Percentiles rank a stretch among this genome's conserved stretches.
Conservation (phyloP, 2,329 filamentous ascomycete genomes). For the Talaromyces sp. region DNA sequence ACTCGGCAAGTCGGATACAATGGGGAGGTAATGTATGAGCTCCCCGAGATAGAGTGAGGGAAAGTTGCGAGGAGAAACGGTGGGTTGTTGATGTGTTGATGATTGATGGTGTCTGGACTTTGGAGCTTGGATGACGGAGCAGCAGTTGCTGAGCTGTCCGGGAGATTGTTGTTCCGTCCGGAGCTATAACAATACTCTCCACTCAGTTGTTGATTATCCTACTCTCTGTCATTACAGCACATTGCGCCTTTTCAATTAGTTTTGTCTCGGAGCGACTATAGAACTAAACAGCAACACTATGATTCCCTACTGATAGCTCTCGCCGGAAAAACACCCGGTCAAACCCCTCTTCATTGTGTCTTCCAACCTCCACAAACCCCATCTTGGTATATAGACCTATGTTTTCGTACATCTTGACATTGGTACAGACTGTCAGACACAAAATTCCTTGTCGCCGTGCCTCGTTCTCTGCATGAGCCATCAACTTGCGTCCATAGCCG, state of each 20-base stretch:
- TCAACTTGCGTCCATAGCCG: neutral
- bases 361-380: neutral
- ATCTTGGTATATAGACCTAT: neutral
- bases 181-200: neutral
- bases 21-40: neutral
- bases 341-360: neutral
- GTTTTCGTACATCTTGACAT: constrained; percentile 1
- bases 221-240: neutral
- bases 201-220: neutral
- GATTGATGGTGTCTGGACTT: neutral
- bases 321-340: neutral
- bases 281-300: neutral
- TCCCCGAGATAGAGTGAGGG: constrained; percentile 12
- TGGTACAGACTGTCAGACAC: neutral
- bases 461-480: constrained; percentile 1
- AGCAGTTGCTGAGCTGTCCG: constrained; percentile 11
- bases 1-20: neutral
- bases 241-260: neutral
- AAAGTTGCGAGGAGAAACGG: neutral
- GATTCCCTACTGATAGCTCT: neutral
- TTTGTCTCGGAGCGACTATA: neutral
- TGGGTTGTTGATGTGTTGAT: neutral
- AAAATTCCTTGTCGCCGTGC: neutral
- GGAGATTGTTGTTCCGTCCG: constrained; percentile 13
- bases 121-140: constrained; percentile 16